Percentiles rank a stretch among this genome's conserved stretches.
These are phyloP conservation scores for Candida mattraensis DNA, from an alignment of 805 yeast species.

Conservation along the genomic window DNA sequence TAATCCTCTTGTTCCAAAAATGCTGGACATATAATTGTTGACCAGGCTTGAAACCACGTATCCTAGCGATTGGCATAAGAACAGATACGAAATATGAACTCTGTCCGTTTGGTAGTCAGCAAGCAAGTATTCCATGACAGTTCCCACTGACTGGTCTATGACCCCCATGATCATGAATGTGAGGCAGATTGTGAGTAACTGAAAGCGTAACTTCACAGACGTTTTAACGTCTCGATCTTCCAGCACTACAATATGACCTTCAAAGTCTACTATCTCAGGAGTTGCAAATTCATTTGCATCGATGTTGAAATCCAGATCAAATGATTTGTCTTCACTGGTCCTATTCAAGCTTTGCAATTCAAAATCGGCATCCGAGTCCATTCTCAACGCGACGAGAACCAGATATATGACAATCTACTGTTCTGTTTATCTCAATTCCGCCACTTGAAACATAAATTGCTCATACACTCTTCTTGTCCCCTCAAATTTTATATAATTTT, in stretches of 20 bases:
- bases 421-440: no score
- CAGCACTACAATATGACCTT: conserved; percentile 29
- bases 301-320: conserved; percentile 4
- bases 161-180: conserved; percentile 52
- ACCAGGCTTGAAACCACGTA: conserved; percentile 53
- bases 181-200: conserved; percentile 40
- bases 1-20: conserved; percentile 50
- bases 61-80: conserved; percentile 53
- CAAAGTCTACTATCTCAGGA: conserved; percentile 12
- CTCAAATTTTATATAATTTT: no score
- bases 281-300: conserved; percentile 7
- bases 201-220: conserved; percentile 41
- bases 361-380: conserved; percentile 1
- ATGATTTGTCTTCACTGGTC: conserved; percentile 10
- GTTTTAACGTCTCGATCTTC: conserved; percentile 42
- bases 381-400: not conserved
- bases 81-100: conserved; percentile 47
- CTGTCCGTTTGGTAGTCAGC: conserved; percentile 48
- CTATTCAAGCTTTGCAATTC: conserved; percentile 10
- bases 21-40: conserved; percentile 42
- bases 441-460: no score
- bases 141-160: conserved; percentile 61
- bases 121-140: conserved; percentile 54
- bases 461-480: no score
- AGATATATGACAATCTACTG: no score